Conservation (phyloP, 441 rosid genomes). For the Isatis lusitanica region DNA sequence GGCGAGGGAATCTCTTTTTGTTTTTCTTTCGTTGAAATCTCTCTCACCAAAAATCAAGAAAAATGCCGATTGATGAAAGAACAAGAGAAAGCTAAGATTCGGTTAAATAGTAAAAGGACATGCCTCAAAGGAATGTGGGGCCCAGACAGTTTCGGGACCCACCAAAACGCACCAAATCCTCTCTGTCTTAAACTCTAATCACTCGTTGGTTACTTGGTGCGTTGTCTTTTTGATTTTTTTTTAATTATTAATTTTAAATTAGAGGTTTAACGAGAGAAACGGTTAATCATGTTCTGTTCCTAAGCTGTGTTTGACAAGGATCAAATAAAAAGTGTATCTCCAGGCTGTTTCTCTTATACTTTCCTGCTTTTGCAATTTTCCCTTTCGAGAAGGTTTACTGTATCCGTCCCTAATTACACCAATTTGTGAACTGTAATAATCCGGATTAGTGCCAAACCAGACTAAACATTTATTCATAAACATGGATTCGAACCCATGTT, state of each 20-base stretch:
- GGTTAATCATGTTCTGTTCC: constrained; percentile 19
- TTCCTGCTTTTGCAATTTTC: constrained; percentile 3
- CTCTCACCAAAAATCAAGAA: constrained; percentile 14
- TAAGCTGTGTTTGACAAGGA: constrained; percentile 22
- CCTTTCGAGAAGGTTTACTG: neutral
- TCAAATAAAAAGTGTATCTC: neutral
- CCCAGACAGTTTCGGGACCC: constrained; percentile 10
- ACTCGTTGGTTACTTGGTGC: constrained; percentile 27
- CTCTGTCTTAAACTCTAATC: constrained; percentile 14
- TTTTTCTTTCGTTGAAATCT: neutral
- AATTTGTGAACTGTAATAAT: neutral
- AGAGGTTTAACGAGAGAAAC: constrained; percentile 15
- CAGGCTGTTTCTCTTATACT: constrained; percentile 20
- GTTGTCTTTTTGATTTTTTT: constrained; percentile 11
- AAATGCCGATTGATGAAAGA: constrained; percentile 29
- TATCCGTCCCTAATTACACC: neutral
- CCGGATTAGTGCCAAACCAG: neutral
- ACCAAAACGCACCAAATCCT: constrained; percentile 23
- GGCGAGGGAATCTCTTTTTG: constrained; percentile 20
- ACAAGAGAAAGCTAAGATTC: neutral
- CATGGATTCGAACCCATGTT: neutral
- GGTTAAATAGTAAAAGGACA: constrained; percentile 18
- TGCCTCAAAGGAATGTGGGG: constrained; percentile 23
- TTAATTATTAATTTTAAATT: neutral
- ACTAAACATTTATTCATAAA: neutral